Conservation (phyloP, 2,329 filamentous ascomycete species). For the Penicillium sumatraense region DNA sequence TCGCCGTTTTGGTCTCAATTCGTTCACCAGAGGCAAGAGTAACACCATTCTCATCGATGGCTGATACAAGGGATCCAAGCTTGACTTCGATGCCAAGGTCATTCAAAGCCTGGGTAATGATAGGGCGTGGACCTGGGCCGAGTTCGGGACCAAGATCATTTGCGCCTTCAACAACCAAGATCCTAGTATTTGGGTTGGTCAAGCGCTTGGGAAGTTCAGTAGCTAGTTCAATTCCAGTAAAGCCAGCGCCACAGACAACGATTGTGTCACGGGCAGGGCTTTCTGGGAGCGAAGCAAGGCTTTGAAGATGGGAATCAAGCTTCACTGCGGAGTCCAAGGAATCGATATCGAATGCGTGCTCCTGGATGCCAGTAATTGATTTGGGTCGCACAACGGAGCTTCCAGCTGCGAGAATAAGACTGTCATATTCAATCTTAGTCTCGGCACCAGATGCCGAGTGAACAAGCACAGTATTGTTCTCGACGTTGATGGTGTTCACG, state of each 20-base stretch:
- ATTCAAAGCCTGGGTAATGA: conserved; percentile 36
- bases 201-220: conserved; percentile 38
- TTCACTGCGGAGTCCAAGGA: conserved; percentile 29
- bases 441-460: conserved; percentile 4
- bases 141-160: conserved; percentile 38
- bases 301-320: conserved; percentile 35
- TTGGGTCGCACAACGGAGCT: conserved; percentile 37
- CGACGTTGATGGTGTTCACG: conserved; percentile 10
- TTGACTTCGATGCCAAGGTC: conserved; percentile 35
- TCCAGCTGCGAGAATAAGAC: conserved; percentile 44
- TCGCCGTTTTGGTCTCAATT: conserved; percentile 38
- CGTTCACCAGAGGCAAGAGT: conserved; percentile 34
- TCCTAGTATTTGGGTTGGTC: conserved; percentile 2
- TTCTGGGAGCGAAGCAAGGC: conserved; percentile 25
- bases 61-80: conserved; percentile 31
- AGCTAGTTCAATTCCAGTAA: conserved; percentile 39
- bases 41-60: conserved; percentile 31
- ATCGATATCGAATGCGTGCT: conserved; percentile 44
- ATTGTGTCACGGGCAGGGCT: conserved; percentile 39
- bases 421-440: conserved; percentile 33
- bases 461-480: conserved; percentile 20
- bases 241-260: conserved; percentile 39
- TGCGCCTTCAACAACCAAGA: conserved; percentile 36
- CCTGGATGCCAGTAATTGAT: conserved; percentile 31
- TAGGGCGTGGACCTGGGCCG: conserved; percentile 37